These are phyloP conservation scores for Seiridium unicorne DNA, from an alignment of 2,329 filamentous ascomycete species.

Conservation along the genomic window DNA sequence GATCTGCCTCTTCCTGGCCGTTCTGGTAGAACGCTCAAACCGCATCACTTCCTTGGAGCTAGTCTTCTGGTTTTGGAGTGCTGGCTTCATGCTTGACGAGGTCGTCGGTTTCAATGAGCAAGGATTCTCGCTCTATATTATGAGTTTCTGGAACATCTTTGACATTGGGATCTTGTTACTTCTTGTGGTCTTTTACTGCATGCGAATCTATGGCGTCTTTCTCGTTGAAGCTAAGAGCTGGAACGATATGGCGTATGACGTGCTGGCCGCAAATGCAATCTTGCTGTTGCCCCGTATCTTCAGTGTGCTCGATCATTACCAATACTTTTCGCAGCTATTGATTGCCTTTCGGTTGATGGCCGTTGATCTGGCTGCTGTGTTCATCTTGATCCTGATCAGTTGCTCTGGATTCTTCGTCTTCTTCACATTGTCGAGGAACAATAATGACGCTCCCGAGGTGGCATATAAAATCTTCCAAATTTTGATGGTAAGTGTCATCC, in stretches of 20 bases:
- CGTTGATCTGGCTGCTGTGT: slow-evolving; percentile 80
- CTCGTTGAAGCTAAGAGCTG: slow-evolving; percentile 72
- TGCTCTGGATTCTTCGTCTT: slow-evolving; percentile 97
- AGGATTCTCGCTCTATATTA: slow-evolving; percentile 92
- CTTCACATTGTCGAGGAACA: slow-evolving; percentile 76
- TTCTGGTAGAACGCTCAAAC: slow-evolving; percentile 72
- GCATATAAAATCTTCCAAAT: slow-evolving; percentile 92
- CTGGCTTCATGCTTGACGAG: slow-evolving; percentile 95
- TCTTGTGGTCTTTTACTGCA: slow-evolving; percentile 84
- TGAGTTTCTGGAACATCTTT: slow-evolving; percentile 97
- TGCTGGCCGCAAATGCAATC: slow-evolving; percentile 88
- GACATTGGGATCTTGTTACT: slow-evolving; percentile 86
- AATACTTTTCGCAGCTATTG: slow-evolving; percentile 91
- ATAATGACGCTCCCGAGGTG: slow-evolving; percentile 70
- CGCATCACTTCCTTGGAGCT: slow-evolving; percentile 83
- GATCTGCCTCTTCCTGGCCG: slow-evolving; percentile 80
- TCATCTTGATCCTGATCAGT: slow-evolving; percentile 78
- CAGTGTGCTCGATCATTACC: slow-evolving; percentile 90
- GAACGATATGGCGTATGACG: slow-evolving; percentile 86
- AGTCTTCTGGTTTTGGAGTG: slow-evolving; percentile 97
- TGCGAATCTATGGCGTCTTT: slow-evolving; percentile 85
- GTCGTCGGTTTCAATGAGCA: slow-evolving; percentile 96
- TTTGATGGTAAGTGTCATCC: slow-evolving; percentile 55
- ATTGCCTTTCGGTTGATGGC: slow-evolving; percentile 96
- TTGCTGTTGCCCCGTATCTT: slow-evolving; percentile 88